Conservation (phyloP, 1,139 yeast species). For the Yamadazyma epiphylla region DNA sequence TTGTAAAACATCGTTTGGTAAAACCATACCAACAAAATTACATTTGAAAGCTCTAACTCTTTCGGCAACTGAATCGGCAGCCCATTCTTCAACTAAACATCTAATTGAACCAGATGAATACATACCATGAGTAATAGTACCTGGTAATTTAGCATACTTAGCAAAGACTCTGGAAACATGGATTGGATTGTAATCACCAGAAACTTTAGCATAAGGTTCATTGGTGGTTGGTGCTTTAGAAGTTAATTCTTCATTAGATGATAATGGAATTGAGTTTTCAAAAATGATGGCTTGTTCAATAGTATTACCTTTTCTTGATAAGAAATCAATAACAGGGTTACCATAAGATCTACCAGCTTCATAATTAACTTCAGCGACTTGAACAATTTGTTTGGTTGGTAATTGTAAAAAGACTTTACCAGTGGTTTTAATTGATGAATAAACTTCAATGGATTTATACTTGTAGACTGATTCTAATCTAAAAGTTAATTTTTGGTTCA, state of each 20-base stretch:
- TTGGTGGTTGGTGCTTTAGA: constrained; percentile 82
- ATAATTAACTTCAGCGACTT: constrained; percentile 83
- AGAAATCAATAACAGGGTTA: constrained; percentile 94
- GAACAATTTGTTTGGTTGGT: constrained; percentile 87
- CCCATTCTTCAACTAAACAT: constrained; percentile 95
- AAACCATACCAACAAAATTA: constrained; percentile 91
- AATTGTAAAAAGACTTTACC: constrained; percentile 88
- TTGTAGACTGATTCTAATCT: constrained; percentile 83
- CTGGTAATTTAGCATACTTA: constrained; percentile 87
- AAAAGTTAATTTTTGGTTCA: constrained; percentile 80
- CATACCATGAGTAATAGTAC: constrained; percentile 99
- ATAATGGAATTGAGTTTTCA: constrained; percentile 87
- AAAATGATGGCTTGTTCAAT: constrained; percentile 91
- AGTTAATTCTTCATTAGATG: constrained; percentile 68
- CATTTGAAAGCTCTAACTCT: constrained; percentile 95
- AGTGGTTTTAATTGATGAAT: constrained; percentile 73
- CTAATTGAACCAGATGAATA: constrained; percentile 95
- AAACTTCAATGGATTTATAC: constrained; percentile 73
- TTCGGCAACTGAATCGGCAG: constrained; percentile 93
- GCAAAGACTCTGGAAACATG: constrained; percentile 97
- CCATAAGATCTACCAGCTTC: constrained; percentile 93
- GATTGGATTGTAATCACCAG: constrained; percentile 98
- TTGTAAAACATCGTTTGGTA: constrained; percentile 88
- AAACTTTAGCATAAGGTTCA: constrained; percentile 94
- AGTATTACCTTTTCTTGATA: constrained; percentile 85